Evolutionary conservation across 2,329 filamentous ascomycete genomes (phyloP), one percentile per base, ranked within the genome.

Genomic region (Hirsutella thompsonii): DNA sequence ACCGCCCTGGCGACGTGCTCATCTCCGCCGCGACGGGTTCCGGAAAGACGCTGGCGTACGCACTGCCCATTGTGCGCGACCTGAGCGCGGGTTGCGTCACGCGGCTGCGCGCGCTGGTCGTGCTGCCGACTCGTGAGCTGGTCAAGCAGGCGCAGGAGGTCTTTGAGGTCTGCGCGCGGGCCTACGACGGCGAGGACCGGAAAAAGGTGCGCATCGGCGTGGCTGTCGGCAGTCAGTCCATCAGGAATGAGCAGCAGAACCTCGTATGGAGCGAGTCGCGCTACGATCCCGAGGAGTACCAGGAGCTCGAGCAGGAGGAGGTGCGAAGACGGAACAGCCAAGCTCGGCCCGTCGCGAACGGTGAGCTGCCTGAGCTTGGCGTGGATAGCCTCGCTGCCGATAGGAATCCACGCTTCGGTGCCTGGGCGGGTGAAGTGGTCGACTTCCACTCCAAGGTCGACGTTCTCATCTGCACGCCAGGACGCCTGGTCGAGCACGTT

Each of bases 11-110:
- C 5, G 92, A 98, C 57, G 62, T 98, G 4, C 81, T 94, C 36
- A 81, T 98, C 3, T 92, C 88, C 8, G 92, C 93, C 0, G 84
- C 90, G 1, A 98, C 92, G 0, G 92, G 92, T 8, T 96, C 92
- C 1, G 92, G 92, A 42, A 98, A 98, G 58, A 98, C 92, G 0
- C 61, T 98, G 14, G 83, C 90, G 0, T 98, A 98, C 54, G 76
- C 90, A 1, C 66, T 98, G 3, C 92, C 92, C 0, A 78, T 98
- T 44, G 73, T 94, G 4, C 77, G 87, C 36, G 79, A 82, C 39
- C 66, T 98, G 38, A 80, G 81, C 48, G 68, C 74, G 26, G 72
- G 73, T 13, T 64, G 65, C 19, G 70, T 78, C 10, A 83, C 82
- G 1, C 74, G 75, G 42, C 63, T 98, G 8, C 75, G 84, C 32